These are phyloP conservation scores for Trametopsis cervina DNA, from an alignment of 768 basidiomycete genomes.

Conservation along the genomic window DNA sequence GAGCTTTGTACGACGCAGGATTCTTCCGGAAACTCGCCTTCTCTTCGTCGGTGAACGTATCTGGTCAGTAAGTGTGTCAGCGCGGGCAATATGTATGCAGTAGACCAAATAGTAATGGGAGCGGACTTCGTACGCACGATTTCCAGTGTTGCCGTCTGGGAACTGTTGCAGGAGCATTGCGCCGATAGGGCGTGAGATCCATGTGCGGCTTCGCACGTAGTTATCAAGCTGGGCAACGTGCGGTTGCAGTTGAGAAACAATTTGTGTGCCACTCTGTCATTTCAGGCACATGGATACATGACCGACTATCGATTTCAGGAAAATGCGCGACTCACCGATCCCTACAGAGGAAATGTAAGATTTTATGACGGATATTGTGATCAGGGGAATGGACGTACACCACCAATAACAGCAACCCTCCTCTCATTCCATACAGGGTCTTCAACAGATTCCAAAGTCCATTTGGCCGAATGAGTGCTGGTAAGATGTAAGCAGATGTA, in stretches of 20 bases:
- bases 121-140: slow-evolving; percentile 8
- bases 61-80: too few relatives aligned
- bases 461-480: slow-evolving; percentile 29
- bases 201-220: slow-evolving; percentile 21
- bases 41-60: slow-evolving; percentile 18
- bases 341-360: background rate
- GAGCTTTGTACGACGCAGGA: background rate
- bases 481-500: background rate
- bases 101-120: too few relatives aligned
- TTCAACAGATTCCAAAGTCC: slow-evolving; percentile 10
- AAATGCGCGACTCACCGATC: too few relatives aligned
- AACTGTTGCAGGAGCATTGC: slow-evolving; percentile 7
- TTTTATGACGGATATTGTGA: slow-evolving; percentile 15
- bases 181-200: slow-evolving; percentile 14
- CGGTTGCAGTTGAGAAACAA: slow-evolving; percentile 19
- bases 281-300: background rate
- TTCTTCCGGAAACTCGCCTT: slow-evolving; percentile 15
- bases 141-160: slow-evolving; percentile 8
- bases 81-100: too few relatives aligned
- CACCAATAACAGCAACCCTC: slow-evolving; percentile 18
- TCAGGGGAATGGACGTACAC: slow-evolving; percentile 8
- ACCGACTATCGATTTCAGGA: too few relatives aligned
- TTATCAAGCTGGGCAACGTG: slow-evolving; percentile 14
- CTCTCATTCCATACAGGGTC: slow-evolving; percentile 19
- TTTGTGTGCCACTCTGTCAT: slow-evolving; percentile 15